A percentile compares a stretch with the other conserved stretches of the same genome.
Conservation (phyloP, 495 filamentous ascomycete species). For the Penicillium nucicola region DNA sequence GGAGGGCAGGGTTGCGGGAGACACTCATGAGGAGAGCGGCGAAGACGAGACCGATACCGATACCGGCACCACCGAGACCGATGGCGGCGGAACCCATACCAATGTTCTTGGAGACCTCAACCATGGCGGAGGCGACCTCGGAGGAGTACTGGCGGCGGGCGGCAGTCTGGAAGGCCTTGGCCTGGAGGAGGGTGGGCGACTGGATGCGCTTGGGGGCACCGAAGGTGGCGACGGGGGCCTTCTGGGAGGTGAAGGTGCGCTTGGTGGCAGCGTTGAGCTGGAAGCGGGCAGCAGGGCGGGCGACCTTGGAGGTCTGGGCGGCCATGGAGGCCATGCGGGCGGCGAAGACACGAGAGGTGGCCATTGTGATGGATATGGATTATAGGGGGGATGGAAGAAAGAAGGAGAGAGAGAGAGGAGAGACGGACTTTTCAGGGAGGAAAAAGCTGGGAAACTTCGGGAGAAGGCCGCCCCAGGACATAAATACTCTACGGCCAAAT, state of each 20-base stretch:
- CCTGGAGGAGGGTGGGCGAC: slow-evolving; percentile 55
- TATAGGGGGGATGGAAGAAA: slow-evolving; percentile 21
- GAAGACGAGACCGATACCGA: slow-evolving; percentile 92
- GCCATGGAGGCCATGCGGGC: slow-evolving; percentile 72
- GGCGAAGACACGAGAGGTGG: slow-evolving; percentile 67
- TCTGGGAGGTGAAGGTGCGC: slow-evolving; percentile 60
- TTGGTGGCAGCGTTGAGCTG: slow-evolving; percentile 60
- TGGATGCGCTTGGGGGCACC: slow-evolving; percentile 67
- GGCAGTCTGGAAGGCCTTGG: slow-evolving; percentile 58
- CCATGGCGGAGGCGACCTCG: slow-evolving; percentile 80
- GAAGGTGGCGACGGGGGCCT: slow-evolving; percentile 43
- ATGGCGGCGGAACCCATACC: slow-evolving; percentile 85
- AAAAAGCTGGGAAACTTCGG: slow-evolving; percentile 45
- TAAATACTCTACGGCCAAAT: slow-evolving; percentile 48
- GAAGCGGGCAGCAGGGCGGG: slow-evolving; percentile 64
- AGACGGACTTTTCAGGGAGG: slow-evolving; percentile 34
- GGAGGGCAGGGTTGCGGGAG: slow-evolving; percentile 85
- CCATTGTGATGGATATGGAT: slow-evolving; percentile 56
- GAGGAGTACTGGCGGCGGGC: slow-evolving; percentile 71
- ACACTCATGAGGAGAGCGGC: slow-evolving; percentile 77
- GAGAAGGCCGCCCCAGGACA: slow-evolving; percentile 33
- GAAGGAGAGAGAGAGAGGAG: slow-evolving; percentile 21
- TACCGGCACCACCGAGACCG: slow-evolving; percentile 87
- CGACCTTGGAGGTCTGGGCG: slow-evolving; percentile 66
- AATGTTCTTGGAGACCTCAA: slow-evolving; percentile 82